Conservation (phyloP, 2,329 filamentous ascomycete species). For the Fusarium acutatum region DNA sequence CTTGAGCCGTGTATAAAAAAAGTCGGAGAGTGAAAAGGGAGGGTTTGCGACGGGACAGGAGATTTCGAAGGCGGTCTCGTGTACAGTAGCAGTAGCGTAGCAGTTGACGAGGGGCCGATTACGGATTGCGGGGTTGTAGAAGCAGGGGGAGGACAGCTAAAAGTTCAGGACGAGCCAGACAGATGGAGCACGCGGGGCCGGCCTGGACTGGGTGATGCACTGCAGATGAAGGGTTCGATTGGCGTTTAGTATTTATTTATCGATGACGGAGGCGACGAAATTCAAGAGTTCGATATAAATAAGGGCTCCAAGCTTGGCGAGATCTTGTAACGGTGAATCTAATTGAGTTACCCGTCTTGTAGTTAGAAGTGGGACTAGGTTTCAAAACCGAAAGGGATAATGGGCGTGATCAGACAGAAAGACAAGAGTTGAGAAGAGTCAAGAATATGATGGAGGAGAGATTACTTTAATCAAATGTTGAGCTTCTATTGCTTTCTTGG, state of each 20-base stretch:
- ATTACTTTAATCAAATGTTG: neutral
- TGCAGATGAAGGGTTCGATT: neutral
- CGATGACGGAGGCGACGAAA: neutral
- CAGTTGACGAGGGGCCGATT: constrained; percentile 36
- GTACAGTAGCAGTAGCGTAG: constrained; percentile 4
- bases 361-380: neutral
- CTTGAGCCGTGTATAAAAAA: constrained; percentile 3
- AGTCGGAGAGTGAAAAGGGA: neutral
- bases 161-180: constrained; percentile 11
- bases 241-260: neutral
- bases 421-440: neutral
- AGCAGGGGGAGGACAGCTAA: constrained; percentile 11
- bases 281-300: neutral
- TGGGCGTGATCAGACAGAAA: neutral
- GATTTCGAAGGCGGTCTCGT: constrained; percentile 29
- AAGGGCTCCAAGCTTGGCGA: neutral
- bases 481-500: neutral
- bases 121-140: constrained; percentile 40
- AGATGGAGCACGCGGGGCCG: constrained; percentile 20
- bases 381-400: constrained; percentile 9
- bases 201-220: constrained; percentile 1
- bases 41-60: constrained; percentile 17
- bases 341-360: neutral
- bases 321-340: neutral
- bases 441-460: neutral